Conservation (phyloP, 164 flowering plant species). For the Umbellularia californica region DNA sequence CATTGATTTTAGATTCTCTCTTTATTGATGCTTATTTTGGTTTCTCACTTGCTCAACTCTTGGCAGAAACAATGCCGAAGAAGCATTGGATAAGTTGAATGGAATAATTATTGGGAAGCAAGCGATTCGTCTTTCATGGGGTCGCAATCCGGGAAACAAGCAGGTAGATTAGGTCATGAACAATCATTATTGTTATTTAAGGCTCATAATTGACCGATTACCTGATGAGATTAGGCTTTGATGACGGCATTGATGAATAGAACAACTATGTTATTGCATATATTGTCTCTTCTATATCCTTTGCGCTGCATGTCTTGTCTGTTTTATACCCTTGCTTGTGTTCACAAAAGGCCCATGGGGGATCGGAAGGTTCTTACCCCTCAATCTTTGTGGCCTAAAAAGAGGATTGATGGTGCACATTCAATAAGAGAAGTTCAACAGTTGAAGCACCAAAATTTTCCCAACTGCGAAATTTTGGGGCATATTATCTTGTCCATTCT, state of each 20-base stretch:
- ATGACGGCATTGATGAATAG: neutral
- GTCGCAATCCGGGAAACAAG: conserved; percentile 88
- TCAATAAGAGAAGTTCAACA: neutral
- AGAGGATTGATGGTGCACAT: no score
- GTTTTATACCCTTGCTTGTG: neutral
- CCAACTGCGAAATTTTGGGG: neutral
- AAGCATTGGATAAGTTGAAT: conserved; percentile 72
- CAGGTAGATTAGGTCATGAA: conserved; percentile 38
- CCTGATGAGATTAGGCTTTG: neutral
- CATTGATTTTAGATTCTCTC: neutral
- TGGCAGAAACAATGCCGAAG: conserved; percentile 73
- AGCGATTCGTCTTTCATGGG: conserved; percentile 94
- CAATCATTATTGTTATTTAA: no score
- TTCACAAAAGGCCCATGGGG: no score
- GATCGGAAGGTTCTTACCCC: no score
- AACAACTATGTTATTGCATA: neutral
- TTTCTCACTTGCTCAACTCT: neutral
- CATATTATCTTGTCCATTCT: neutral
- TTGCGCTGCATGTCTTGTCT: neutral
- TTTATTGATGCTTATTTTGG: neutral
- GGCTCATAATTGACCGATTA: no score
- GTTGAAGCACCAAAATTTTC: neutral
- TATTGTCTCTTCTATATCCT: neutral
- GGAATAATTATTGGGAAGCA: conserved; percentile 80
- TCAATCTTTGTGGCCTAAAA: no score